Evolutionary conservation across 805 yeast species (phyloP).

Genomic region (Kregervanrija pseudodelftensis): DNA sequence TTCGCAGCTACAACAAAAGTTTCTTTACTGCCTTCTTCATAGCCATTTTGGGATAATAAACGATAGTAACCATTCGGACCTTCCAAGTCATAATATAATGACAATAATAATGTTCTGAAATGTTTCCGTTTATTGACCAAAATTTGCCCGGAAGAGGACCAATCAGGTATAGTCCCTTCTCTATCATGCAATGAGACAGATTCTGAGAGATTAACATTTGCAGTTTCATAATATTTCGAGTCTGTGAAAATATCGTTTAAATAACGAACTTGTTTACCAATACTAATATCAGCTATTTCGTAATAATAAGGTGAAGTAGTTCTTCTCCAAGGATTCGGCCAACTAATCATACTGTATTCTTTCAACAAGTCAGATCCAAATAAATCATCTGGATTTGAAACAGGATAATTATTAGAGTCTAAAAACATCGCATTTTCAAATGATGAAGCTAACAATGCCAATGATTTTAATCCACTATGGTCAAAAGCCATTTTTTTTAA

Average conservation of each 20-base stretch:
- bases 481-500: slow-evolving; percentile 15
- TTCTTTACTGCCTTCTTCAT: slow-evolving; percentile 82
- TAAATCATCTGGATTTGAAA: slow-evolving; percentile 42
- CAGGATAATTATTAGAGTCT: slow-evolving; percentile 40
- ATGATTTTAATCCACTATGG: slow-evolving; percentile 34
- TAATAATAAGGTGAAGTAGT: slow-evolving; percentile 54
- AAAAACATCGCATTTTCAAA: slow-evolving; percentile 39
- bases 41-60: slow-evolving; percentile 48
- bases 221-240: slow-evolving; percentile 12
- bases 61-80: slow-evolving; percentile 54
- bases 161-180: slow-evolving; percentile 53
- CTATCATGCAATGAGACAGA: slow-evolving; percentile 48
- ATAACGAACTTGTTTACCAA: slow-evolving; percentile 30
- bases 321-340: slow-evolving; percentile 74
- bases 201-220: slow-evolving; percentile 12
- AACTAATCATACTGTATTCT: slow-evolving; percentile 43
- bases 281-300: slow-evolving; percentile 42
- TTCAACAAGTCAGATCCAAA: slow-evolving; percentile 39
- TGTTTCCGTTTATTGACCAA: slow-evolving; percentile 50
- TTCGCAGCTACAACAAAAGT: slow-evolving; percentile 67
- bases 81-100: slow-evolving; percentile 52
- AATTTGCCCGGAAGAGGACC: slow-evolving; percentile 58
- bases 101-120: slow-evolving; percentile 44
- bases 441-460: slow-evolving; percentile 42
- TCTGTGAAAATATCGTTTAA: slow-evolving; percentile 20